Evolutionary conservation across 805 yeast species (phyloP), one percentile per base, ranked within the genome.

Genomic region (Diddensiella transvaalensis): DNA sequence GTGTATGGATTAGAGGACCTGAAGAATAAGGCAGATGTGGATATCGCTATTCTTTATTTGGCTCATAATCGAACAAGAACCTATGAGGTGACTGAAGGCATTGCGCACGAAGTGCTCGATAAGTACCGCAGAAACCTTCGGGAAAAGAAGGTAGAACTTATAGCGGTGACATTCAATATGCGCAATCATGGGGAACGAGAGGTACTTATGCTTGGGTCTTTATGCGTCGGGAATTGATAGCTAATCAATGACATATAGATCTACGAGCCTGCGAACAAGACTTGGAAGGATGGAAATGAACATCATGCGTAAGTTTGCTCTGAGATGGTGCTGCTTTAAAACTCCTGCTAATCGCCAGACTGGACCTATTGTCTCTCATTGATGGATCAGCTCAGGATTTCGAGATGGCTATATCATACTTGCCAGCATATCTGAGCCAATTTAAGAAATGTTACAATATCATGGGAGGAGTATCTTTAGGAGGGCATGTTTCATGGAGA

Each of bases 111-210:
- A n/a, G 57, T 72, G 3, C 57, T 72, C 18, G 50, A 65, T 6
- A 62, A 32, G 15, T 49, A 44, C 36, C 24, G 44, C 13, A 41
- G 18, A n/a, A 22, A 22, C n/a, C 10, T 13, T 3, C 13, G 18
- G 30, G 2, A 22, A 22, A 13, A 22, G 26, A n/a, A 41, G 29
- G 17, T 37, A 21, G 37, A 35, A 30, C 29, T 76, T 42, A 67
- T 79, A 22, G 74, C 75, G 39, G 76, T 76, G 8, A 67, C 78
- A 0, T 76, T 75, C 53, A 84, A 80, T 55, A 57, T 66, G 53
- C 69, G 82, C 35, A 80, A 80, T 59, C 85, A 80, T 56, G 85
- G 85, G 2, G 65, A 65, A 18, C 64, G 85, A 30, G 45, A 56
- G 13, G 42, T 47, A n/a, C 13, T 8, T 26, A n/a, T n/a, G n/a